Evolutionary conservation across 345 rosid species (phyloP), one percentile per base, ranked within the genome.

Genomic region (Noccaea caerulescens): DNA sequence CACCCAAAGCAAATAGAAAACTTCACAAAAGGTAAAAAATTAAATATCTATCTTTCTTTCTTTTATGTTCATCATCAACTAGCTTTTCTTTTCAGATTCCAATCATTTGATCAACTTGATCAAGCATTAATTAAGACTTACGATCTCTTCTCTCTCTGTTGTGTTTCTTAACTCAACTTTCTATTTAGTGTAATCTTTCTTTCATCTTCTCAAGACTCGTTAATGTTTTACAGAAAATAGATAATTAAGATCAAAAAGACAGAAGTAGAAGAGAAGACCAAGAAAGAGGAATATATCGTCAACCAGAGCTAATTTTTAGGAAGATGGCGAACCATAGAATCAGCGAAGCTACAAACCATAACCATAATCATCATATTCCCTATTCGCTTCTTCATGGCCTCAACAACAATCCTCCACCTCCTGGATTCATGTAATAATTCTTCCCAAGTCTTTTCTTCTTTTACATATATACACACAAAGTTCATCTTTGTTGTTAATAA

Each of bases 281-380:
- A 60, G 69, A 75, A 23, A 50, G 46, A 74, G 53, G 62, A 58
- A 73, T 53, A 12, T 58, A 27, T 58, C 10, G 12, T 12, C 50
- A 37, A 58, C 50, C 33, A 76, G 38, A 73, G 72, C 46, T 69
- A 9, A 20, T 30, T 25, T 66, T 16, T 13, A 3, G 10, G 41
- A 13, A 55, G 61, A 91, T 91, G 98, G 96, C 93, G 49, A 89
- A 83, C 55, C 91, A 88, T 71, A 78, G 89, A 66, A 63, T 86
- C 65, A 96, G 90, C 55, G 93, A 84, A 80, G 88, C 86, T 18
- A 86, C 86, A 38, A 57, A 50, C 23, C 95, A 91, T 57, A 81
- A 87, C 46, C 80, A 74, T 58, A 92, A 80, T 72, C 92, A 75
- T 66, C 91, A 88, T 80, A 78, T 81, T 34, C 82, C 99, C 51